Evolutionary conservation across 2,329 filamentous ascomycete genomes (phyloP), one percentile per base, ranked within the genome.

Genomic region (Venturia pyrina): DNA sequence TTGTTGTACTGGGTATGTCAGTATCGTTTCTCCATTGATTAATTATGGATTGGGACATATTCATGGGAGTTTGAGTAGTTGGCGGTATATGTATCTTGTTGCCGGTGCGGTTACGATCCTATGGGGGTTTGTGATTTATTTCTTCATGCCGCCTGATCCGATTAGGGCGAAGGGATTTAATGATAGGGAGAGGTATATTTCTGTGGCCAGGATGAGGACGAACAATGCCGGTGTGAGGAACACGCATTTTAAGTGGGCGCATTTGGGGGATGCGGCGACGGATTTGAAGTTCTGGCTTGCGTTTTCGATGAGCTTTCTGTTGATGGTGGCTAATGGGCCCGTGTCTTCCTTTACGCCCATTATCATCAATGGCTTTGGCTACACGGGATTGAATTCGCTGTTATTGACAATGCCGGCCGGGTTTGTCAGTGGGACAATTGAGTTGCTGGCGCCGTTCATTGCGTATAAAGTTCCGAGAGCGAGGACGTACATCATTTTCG

Each of bases 31-130:
- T 0, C 80, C 80, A 0, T 69, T 82, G 1, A 75, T 82, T 68
- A 81, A 80, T 71, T 83, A 81, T 66, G 80, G 76, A 4, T 70
- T 83, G 3, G 80, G 80, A 0, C 76, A 77, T 10, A 76, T 82
- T 66, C 72, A 74, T 24, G 76, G 76, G 7, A 28, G 21, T 0
- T 68, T 77, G 7, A 74, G 73, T 1, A 74, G 77, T 1, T 80
- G 78, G 77, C 70, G 73, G 60, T 78, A 78, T 70, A 77, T 80
- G 74, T 80, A 78, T 68, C 71, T 78, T 46, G 72, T 79, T 41
- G 72, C 75, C n/a, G 79, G 78, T 11, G 68, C 71, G 1, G 66
- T 81, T 13, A 81, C 79, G 0, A 73, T 80, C 5, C 43, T 75
- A 6, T 80, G 78, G 77, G 76, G 75, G 0, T 67, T 77, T 8